Conservation (phyloP, 345 rosid genomes). For the Gossypium arboreum region DNA sequence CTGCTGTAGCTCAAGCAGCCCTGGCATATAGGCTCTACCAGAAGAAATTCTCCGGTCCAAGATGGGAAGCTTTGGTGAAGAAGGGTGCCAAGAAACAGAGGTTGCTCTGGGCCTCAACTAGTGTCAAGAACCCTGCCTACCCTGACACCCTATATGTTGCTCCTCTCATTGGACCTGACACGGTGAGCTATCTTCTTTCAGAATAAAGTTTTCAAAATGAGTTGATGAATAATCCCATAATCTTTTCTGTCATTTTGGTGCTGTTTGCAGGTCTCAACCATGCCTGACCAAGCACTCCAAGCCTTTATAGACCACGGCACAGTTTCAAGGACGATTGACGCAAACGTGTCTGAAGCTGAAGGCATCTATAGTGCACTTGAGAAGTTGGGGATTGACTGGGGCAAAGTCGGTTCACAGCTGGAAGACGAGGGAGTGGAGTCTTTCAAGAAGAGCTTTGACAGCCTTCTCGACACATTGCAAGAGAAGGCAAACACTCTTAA, state of each 20-base stretch:
- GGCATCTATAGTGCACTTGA: constrained; percentile 92
- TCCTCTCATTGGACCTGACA: constrained; percentile 95
- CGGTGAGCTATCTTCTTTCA: constrained; percentile 38
- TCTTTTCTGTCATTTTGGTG: neutral
- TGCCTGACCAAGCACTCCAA: constrained; percentile 99
- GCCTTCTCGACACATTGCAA: constrained; percentile 84
- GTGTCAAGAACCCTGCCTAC: constrained; percentile 94
- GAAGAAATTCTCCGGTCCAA: constrained; percentile 93
- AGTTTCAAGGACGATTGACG: constrained; percentile 86
- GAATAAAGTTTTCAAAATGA: neutral
- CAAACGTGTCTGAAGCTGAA: constrained; percentile 83
- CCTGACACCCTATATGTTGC: constrained; percentile 81
- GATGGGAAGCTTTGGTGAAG: constrained; percentile 89
- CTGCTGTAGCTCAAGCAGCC: constrained; percentile 94
- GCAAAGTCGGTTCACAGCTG: constrained; percentile 67
- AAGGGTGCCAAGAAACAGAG: constrained; percentile 99
- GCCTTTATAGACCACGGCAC: constrained; percentile 82
- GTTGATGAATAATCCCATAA: neutral
- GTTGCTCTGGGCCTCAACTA: constrained; percentile 91
- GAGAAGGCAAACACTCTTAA: constrained; percentile 94
- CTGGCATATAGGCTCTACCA: constrained; percentile 90
- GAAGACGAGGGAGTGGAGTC: constrained; percentile 90
- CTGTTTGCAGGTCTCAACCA: constrained; percentile 73
- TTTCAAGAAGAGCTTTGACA: constrained; percentile 93
- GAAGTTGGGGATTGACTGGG: constrained; percentile 95